Base-by-base conservation (phyloP, 228 moss, liverwort and hornwort species). In the Sphagnum fallax region DNA sequence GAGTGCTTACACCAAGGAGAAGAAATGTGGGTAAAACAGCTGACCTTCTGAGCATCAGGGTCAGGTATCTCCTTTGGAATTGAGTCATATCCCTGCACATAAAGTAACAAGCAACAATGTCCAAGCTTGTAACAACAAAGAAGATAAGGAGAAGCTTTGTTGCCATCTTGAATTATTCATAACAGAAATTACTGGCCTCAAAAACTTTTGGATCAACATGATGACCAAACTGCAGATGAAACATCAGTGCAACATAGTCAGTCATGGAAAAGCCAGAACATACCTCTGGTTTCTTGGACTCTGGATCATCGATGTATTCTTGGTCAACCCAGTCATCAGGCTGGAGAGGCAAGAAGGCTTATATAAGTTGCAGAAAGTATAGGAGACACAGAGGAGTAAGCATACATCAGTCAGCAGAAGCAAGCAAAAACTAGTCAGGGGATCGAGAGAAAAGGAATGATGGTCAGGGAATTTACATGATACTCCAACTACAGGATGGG, bases 301-400 rank as follows among this genome's bases (percentile, higher is more conserved):
- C 75, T 53, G 88, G 84, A 66, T 95, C 89, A 71, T 75, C 69
- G 69, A 95, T 86, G 75, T 82, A 89, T 72, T 95, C 95, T 64
- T 78, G 75, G 50, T 92, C 90, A 63, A 92, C 95, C 95, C 95
- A 95, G 75, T 89, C 82, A 11, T 78, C 76, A 70, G 95, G 95
- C 95, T 95, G 87, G 75, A 75, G 68, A 15, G 67, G 70, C 52
- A 70, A 67, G 55, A 16, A 63, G 58, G 53, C 52, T 57, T 15
- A 65, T 49, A 58, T 10, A 16, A 49, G 51, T 6, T 68, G 68
- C 58, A 68, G 16, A 12, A 12, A 68, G 16, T 6, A 68, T 15
- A 12, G 3, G 55, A 55, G 8, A 55, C 32, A 64, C 64, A 32
- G 14, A 12, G 6, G 8, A 12, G 15, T 64, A 18, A 49, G 14